Evolutionary conservation across 2,329 filamentous ascomycete species (phyloP), one percentile per base, ranked within the genome.

Genomic region (Eutypella sp.): DNA sequence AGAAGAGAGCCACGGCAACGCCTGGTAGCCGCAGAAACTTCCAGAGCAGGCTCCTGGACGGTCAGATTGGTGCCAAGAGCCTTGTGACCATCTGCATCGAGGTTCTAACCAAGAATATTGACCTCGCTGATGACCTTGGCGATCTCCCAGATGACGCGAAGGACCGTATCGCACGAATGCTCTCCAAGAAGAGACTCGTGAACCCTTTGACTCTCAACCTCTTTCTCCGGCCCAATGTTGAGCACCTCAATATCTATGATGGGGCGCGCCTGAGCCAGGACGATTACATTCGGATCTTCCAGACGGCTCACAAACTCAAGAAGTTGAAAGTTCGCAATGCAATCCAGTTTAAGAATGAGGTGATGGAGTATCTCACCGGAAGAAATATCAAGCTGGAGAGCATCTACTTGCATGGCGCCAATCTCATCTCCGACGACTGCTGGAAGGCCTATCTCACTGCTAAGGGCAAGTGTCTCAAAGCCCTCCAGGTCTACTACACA

Each of bases 261-360:
- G 74, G 70, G 34, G 71, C 73, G 54, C 84, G 83, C 54, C 76
- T 97, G 10, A 78, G 79, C 41, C 78, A 80, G 2, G 80, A 90
- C 53, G 89, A 97, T 58, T 90, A 86, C 53, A 78, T 87, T 40
- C 79, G 84, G 52, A 88, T 96, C 36, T 90, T 96, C 51, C 85
- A 89, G 42, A 76, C 82, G 3, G 83, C 87, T 47, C 82, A 87
- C 0, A 74, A 74, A 5, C 70, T 96, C 44, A 81, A 81, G 56
- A 77, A 76, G 37, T 74, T 96, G 46, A 86, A 89, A 53, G 70
- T 95, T 10, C 82, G 86, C 41, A 92, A 91, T 58, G 89, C 85
- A n/a, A 87, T 93, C 41, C 91, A 96, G 60, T 85, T 96, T 73
- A 96, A 95, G 66, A 87, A 96, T 58, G 74, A 75, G 33, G 86